phyloP scores from a whole-genome alignment of 805 yeast species.

The Hanseniaspora pseudoguilliermondii region DNA sequence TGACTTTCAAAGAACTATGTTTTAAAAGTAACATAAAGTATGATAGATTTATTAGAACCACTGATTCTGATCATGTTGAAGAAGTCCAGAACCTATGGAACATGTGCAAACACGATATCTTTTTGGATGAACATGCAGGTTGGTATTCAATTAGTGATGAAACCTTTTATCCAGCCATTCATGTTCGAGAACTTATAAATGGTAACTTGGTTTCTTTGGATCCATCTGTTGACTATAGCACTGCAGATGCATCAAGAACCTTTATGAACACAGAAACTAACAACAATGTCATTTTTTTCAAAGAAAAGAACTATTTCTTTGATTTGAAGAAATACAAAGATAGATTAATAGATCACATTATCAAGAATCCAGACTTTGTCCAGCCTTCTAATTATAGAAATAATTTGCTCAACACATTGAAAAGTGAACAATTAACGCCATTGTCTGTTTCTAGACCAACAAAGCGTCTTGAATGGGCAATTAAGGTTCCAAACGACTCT shows the following conservation, averaged over 20 bases:
- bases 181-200: slow-evolving; percentile 36
- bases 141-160: slow-evolving; percentile 95
- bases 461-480: slow-evolving; percentile 74
- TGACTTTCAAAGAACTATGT: slow-evolving; percentile 55
- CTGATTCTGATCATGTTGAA: slow-evolving; percentile 62
- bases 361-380: slow-evolving; percentile 45
- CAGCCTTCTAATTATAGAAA: slow-evolving; percentile 46
- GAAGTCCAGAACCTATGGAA: slow-evolving; percentile 66
- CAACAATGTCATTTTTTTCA: slow-evolving; percentile 58
- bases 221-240: slow-evolving; percentile 19
- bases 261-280: slow-evolving; percentile 48
- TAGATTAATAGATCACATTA: slow-evolving; percentile 37
- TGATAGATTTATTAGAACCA: slow-evolving; percentile 79
- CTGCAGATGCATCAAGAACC: slow-evolving; percentile 15
- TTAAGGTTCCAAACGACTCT: slow-evolving; percentile 69
- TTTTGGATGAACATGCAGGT: slow-evolving; percentile 74
- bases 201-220: slow-evolving; percentile 29
- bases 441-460: slow-evolving; percentile 81
- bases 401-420: slow-evolving; percentile 48
- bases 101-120: slow-evolving; percentile 44
- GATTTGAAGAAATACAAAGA: slow-evolving; percentile 49
- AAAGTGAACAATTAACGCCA: slow-evolving; percentile 40
- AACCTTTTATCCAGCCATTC: slow-evolving; percentile 78
- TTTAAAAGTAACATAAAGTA: slow-evolving; percentile 41
- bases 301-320: slow-evolving; percentile 82